Conservation (phyloP, 2,329 filamentous ascomycete species). For the Beauveria asiatica region DNA sequence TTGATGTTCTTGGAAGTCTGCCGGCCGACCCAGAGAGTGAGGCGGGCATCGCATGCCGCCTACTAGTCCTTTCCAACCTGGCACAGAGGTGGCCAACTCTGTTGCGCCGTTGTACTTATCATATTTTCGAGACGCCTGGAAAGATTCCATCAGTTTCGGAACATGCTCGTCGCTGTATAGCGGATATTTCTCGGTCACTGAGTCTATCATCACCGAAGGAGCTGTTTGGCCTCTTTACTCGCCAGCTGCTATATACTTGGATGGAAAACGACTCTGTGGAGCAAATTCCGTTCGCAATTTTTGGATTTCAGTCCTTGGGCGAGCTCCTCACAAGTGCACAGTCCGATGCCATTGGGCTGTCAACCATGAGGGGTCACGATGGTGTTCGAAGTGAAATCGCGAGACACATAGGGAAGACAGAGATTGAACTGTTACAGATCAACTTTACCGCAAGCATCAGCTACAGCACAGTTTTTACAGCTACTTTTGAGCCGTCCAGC, state of each 20-base stretch:
- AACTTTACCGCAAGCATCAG: constrained; percentile 74
- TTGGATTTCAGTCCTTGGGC: constrained; percentile 62
- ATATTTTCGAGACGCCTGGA: constrained; percentile 86
- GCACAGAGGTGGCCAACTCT: constrained; percentile 81
- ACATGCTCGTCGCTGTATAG: constrained; percentile 67
- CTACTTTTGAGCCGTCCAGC: constrained; percentile 22
- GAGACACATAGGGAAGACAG: constrained; percentile 42
- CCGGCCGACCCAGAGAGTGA: constrained; percentile 60
- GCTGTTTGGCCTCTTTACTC: constrained; percentile 75
- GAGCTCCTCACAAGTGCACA: constrained; percentile 64
- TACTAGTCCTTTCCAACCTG: constrained; percentile 67
- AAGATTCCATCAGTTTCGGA: constrained; percentile 54
- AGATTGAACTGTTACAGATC: constrained; percentile 49
- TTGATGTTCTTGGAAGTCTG: constrained; percentile 74
- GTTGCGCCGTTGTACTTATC: constrained; percentile 78
- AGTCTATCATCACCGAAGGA: constrained; percentile 56
- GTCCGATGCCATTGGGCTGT: constrained; percentile 69
- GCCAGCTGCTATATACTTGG: constrained; percentile 90
- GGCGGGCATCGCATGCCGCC: constrained; percentile 78
- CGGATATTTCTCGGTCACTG: constrained; percentile 56
- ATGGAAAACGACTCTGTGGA: constrained; percentile 57
- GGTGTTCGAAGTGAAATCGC: constrained; percentile 54
- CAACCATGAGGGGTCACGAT: constrained; percentile 72
- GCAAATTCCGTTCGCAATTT: constrained; percentile 77
- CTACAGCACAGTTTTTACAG: constrained; percentile 65